phyloP scores from a whole-genome alignment of 345 rosid species.

The Geranium rotundifolium region DNA sequence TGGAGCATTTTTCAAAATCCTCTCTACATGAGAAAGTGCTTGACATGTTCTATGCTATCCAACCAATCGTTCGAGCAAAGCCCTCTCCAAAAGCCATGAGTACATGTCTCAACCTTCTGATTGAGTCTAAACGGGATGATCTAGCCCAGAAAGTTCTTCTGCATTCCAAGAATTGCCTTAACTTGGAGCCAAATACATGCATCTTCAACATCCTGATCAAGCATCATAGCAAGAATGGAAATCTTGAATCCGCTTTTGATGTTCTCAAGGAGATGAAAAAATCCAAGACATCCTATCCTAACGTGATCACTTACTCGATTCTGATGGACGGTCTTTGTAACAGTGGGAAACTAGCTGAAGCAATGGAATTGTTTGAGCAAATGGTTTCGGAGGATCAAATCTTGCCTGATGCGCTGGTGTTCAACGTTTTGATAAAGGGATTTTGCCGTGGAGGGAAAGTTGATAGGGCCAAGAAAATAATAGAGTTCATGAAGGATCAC shows the following conservation, averaged over 20 bases:
- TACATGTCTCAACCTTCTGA: constrained; percentile 74
- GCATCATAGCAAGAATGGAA: constrained; percentile 64
- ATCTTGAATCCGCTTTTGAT: constrained; percentile 44
- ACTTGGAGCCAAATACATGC: constrained; percentile 66
- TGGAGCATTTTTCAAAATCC: constrained; percentile 57
- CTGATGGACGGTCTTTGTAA: constrained; percentile 51
- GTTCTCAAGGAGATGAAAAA: constrained; percentile 71
- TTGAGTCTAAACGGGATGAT: constrained; percentile 50
- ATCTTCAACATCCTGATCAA: constrained; percentile 81
- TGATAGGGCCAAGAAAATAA: constrained; percentile 55
- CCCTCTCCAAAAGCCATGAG: constrained; percentile 75
- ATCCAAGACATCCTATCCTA: constrained; percentile 49
- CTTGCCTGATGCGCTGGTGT: constrained; percentile 64
- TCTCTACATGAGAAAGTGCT: constrained; percentile 43
- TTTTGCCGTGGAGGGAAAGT: constrained; percentile 61
- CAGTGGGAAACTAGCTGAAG: constrained; percentile 55
- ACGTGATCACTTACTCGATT: constrained; percentile 67
- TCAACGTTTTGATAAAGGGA: constrained; percentile 68
- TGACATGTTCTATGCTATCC: constrained; percentile 62
- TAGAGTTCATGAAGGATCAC: constrained; percentile 72
- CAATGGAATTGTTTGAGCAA: constrained; percentile 62
- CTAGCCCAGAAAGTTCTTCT: constrained; percentile 40
- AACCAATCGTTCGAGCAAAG: constrained; percentile 53
- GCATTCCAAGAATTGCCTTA: constrained; percentile 33
- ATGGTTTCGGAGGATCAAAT: constrained; percentile 69